Evolutionary conservation across 306 rosid species (phyloP).

Genomic region (Astragalus membranaceus): DNA sequence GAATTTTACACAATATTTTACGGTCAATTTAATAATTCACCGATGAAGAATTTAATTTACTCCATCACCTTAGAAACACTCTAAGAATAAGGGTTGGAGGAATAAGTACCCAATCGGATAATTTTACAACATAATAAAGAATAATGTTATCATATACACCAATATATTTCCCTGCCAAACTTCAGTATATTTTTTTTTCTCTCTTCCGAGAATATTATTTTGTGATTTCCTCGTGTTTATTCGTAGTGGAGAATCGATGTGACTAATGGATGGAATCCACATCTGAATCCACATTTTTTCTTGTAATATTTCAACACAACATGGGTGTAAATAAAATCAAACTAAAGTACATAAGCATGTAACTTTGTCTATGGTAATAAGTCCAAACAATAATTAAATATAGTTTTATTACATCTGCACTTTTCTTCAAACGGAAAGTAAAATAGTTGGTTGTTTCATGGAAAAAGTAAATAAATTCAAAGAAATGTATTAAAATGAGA

Average conservation of each 20-base stretch:
- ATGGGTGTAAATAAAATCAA: background rate
- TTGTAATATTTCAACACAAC: background rate
- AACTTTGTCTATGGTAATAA: background rate
- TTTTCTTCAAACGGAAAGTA: background rate
- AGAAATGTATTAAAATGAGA: no score
- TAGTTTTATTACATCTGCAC: background rate
- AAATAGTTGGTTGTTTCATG: background rate
- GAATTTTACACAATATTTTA: no score
- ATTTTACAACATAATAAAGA: background rate
- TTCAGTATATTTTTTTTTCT: no score
- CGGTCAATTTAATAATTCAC: no score
- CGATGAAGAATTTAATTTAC: no score
- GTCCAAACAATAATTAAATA: background rate
- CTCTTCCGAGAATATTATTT: no score
- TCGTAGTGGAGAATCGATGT: constrained; percentile 29
- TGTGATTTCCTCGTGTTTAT: background rate
- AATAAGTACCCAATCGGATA: background rate
- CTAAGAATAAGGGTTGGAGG: no score
- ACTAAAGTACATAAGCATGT: background rate
- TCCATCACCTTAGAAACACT: no score
- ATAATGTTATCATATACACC: no score
- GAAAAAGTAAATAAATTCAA: background rate
- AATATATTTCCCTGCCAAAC: no score
- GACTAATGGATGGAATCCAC: constrained; percentile 48
- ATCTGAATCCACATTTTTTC: constrained; percentile 29